Percentiles rank a stretch among this genome's conserved stretches.
phyloP scores from a whole-genome alignment of 345 rosid species.

The Salix dunnii region DNA sequence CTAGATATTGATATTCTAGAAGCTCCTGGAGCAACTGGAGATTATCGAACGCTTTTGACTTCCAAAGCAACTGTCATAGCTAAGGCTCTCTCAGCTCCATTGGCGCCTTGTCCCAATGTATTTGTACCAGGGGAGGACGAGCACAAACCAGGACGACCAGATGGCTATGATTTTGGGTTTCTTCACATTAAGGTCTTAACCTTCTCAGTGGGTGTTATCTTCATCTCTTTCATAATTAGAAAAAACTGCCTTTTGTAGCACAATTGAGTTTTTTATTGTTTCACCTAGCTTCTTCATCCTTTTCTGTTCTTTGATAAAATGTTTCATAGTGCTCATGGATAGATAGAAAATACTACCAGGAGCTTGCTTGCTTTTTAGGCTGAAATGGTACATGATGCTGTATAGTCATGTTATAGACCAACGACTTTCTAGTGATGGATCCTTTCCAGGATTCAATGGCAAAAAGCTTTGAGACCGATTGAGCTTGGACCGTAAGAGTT shows the following conservation, averaged over 20 bases:
- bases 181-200: conserved; percentile 80
- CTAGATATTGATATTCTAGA: conserved; percentile 87
- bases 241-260: not conserved
- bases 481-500: not conserved
- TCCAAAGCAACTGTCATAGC: conserved; percentile 79
- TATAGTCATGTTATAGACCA: not conserved
- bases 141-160: conserved; percentile 62
- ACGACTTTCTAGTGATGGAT: not conserved
- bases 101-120: conserved; percentile 51
- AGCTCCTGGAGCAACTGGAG: conserved; percentile 96
- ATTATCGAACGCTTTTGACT: conserved; percentile 80
- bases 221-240: not conserved
- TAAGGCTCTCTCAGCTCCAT: conserved; percentile 75
- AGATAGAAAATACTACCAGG: not conserved
- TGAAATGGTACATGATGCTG: not conserved
- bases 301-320: not conserved
- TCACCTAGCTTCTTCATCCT: not conserved
- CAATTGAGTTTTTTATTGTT: not conserved
- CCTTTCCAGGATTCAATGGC: not conserved
- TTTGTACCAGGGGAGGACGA: conserved; percentile 89
- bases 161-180: conserved; percentile 92
- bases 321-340: not conserved
- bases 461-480: not conserved
- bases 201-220: not conserved
- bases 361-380: not conserved